Evolutionary conservation across 331 rosid species (phyloP).

Genomic region (Acacia concinna): DNA sequence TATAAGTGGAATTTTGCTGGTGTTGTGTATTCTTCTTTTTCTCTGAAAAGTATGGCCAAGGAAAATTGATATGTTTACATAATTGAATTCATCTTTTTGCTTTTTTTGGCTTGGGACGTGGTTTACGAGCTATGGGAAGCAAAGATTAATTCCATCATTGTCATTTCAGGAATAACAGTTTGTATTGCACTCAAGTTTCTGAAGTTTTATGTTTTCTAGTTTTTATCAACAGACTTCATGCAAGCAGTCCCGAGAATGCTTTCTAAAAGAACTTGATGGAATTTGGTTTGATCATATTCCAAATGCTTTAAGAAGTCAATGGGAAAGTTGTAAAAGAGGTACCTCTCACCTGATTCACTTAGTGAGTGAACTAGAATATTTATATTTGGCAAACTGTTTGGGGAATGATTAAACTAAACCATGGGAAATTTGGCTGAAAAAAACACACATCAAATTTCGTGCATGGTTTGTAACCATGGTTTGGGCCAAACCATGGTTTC

Average conservation of each 20-base stretch:
- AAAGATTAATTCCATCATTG: constrained; percentile 3
- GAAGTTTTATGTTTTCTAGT: constrained; percentile 75
- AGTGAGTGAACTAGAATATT: constrained; percentile 18
- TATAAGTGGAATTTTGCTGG: background rate
- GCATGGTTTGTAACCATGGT: too few relatives aligned
- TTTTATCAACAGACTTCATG: constrained; percentile 68
- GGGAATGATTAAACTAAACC: constrained; percentile 15
- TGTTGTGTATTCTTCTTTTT: background rate
- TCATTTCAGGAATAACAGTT: constrained; percentile 10
- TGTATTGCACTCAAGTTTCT: constrained; percentile 48
- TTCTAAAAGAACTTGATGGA: constrained; percentile 70
- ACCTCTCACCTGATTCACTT: constrained; percentile 26
- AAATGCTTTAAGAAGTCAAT: constrained; percentile 65
- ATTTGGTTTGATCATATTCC: constrained; percentile 81
- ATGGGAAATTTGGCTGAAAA: constrained; percentile 16
- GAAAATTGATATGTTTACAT: constrained; percentile 10
- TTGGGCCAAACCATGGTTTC: too few relatives aligned
- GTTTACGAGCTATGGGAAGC: background rate
- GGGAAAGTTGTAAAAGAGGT: constrained; percentile 70
- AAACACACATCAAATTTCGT: background rate
- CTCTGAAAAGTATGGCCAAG: background rate
- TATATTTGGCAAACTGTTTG: constrained; percentile 23
- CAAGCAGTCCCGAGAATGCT: constrained; percentile 51
- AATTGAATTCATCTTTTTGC: background rate
- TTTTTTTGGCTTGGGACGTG: background rate